Base-by-base conservation (phyloP, 768 basidiomycete genomes). In the Chiua virens region DNA sequence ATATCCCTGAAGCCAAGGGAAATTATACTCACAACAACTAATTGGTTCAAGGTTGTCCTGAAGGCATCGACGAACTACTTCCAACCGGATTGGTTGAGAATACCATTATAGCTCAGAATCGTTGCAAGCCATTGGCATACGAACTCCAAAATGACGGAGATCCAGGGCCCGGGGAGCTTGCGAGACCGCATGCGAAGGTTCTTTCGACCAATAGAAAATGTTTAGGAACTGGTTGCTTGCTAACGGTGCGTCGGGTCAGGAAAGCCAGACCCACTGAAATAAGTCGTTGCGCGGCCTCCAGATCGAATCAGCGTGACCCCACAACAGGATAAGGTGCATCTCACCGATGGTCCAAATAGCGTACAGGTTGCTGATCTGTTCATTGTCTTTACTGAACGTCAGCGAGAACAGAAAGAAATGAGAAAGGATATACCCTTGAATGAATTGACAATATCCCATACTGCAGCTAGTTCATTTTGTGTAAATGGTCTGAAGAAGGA, bases 141-240 rank as follows among this genome's bases (percentile, higher is more conserved):
- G 45, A 43, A 14, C 39, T 49, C 4, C 39, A 8, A 10, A 8
- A 5, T 3, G 1, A 8, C 22, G 40, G 6, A 21, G 47, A 15
- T 46, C 42, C 52, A 47, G 55, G 5, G 18, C 34, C 13, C 37
- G 57, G 21, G 18, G 55, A 45, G 0, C 51, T 39, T 18, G 44
- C 43, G 4, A 8, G 27, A 49, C 57, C 22, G 57, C 51, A 17
- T 59, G 45, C 52, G 49, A 23, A 17, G 47, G 56, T 15, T 52
- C 57, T 3, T 43, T 59, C 1, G 30, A 9, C 47, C 59, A 51
- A 18, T 57, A 46, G 3, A 13, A 47, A n/a, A 57, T 58, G 7
- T 44, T 48, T 39, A 57, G 9, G 18, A 58, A 58, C n/a, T 59
- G 47, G 21, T 59, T 49, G 39, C 59, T 57, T 8, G 47, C 57